phyloP scores from a whole-genome alignment of 805 yeast species.

The Suhomyces pyralidae region DNA sequence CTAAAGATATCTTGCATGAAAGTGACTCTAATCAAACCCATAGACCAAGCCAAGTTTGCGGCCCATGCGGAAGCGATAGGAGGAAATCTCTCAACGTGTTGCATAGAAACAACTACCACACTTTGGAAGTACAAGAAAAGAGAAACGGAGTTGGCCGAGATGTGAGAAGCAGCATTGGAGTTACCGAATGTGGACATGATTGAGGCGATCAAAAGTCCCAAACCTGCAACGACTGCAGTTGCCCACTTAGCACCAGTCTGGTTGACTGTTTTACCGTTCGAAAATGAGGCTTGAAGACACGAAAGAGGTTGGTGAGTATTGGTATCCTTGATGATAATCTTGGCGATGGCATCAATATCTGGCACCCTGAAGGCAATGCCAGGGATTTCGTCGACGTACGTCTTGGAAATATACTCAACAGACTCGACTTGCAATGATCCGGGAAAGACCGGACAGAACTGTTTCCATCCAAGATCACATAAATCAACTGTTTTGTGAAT shows the following conservation, averaged over 20 bases:
- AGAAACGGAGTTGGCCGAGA: conserved; percentile 82
- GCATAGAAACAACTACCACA: conserved; percentile 80
- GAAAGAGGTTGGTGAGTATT: conserved; percentile 49
- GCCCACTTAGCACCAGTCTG: conserved; percentile 79
- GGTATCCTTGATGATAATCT: conserved; percentile 47
- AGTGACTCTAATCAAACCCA: conserved; percentile 75
- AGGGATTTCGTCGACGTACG: conserved; percentile 61
- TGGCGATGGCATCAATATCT: conserved; percentile 77
- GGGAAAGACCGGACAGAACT: conserved; percentile 85
- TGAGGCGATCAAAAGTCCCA: conserved; percentile 83
- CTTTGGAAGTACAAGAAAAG: conserved; percentile 85
- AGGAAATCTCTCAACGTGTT: conserved; percentile 80
- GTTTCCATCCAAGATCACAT: conserved; percentile 72
- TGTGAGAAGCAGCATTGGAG: conserved; percentile 84
- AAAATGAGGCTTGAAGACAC: conserved; percentile 71
- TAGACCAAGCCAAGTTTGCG: conserved; percentile 90
- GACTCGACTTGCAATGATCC: conserved; percentile 78
- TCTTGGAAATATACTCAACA: conserved; percentile 52
- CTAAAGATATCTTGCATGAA: conserved; percentile 86
- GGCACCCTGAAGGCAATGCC: conserved; percentile 85
- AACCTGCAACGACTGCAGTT: conserved; percentile 84
- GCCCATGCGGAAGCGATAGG: conserved; percentile 93
- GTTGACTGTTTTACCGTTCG: conserved; percentile 72
- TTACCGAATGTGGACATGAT: conserved; percentile 80
- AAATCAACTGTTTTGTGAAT: conserved; percentile 57